A percentile compares a stretch with the other conserved stretches of the same genome.
phyloP scores from a whole-genome alignment of 352 stramenopile genomes.

The Hyaloperonospora arabidopsidis region DNA sequence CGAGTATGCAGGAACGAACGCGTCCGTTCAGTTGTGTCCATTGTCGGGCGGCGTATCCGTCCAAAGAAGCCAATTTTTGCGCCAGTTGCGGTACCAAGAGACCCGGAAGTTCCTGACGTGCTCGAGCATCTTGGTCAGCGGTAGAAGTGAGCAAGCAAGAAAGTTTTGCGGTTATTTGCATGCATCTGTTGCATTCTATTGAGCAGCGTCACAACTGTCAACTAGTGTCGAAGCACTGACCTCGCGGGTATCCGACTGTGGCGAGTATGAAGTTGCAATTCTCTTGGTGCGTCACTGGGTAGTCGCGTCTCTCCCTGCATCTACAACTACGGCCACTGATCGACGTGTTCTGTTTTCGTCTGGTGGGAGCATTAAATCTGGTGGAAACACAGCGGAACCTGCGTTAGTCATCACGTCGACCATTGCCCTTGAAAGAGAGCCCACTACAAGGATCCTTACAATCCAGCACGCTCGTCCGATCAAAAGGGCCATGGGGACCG shows the following conservation, averaged over 20 bases:
- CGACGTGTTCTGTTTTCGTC: too few relatives aligned
- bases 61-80: conserved; percentile 60
- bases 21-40: conserved; percentile 25
- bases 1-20: conserved; percentile 3
- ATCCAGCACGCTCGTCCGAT: conserved; percentile 77
- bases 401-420: conserved; percentile 5
- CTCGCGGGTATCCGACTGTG: too few relatives aligned
- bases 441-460: conserved; percentile 4
- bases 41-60: conserved; percentile 39
- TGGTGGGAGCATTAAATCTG: conserved; percentile 16
- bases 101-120: conserved; percentile 18
- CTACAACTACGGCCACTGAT: too few relatives aligned
- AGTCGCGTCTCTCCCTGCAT: too few relatives aligned
- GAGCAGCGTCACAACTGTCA: too few relatives aligned
- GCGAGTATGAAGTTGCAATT: too few relatives aligned
- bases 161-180: not conserved
- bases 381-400: not conserved
- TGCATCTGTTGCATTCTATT: not conserved
- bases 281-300: too few relatives aligned
- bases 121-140: not conserved
- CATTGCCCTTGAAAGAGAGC: not conserved
- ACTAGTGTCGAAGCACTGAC: too few relatives aligned
- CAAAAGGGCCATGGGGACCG: conserved; percentile 85
- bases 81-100: conserved; percentile 63
- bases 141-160: not conserved